Evolutionary conservation across 331 rosid species (phyloP).

Genomic region (Quercus tomentella): DNA sequence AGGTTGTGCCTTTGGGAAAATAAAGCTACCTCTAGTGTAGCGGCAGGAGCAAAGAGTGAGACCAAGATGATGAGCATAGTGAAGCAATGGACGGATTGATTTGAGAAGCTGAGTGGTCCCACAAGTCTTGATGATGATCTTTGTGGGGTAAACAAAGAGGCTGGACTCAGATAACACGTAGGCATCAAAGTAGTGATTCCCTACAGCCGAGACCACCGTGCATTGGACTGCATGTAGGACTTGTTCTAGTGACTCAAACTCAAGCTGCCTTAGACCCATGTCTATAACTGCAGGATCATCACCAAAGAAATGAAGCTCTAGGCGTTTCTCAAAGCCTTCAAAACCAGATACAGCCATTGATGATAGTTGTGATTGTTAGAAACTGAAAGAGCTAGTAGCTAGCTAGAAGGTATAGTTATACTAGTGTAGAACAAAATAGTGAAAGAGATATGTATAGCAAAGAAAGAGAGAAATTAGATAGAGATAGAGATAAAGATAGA

Average conservation of each 20-base stretch:
- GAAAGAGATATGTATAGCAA: neutral
- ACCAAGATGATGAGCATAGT: conserved; percentile 45
- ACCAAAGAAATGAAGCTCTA: conserved; percentile 87
- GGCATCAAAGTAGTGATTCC: conserved; percentile 77
- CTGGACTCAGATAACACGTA: conserved; percentile 93
- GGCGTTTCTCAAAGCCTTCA: conserved; percentile 91
- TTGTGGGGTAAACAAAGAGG: conserved; percentile 93
- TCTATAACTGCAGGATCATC: conserved; percentile 51
- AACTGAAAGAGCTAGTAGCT: neutral
- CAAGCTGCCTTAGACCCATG: conserved; percentile 55
- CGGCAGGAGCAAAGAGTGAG: conserved; percentile 55
- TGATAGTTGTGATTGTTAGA: too few species aligned
- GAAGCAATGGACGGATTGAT: conserved; percentile 69
- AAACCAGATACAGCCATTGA: conserved; percentile 89
- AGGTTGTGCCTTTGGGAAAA: conserved; percentile 80
- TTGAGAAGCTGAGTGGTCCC: conserved; percentile 98
- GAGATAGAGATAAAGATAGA: neutral
- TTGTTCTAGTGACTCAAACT: conserved; percentile 52
- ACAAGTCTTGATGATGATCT: conserved; percentile 92
- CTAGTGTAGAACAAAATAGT: conserved; percentile 9
- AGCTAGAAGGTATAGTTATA: neutral
- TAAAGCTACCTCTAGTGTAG: conserved; percentile 81
- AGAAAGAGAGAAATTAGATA: neutral
- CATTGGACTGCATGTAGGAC: conserved; percentile 77
- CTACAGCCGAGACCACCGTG: conserved; percentile 92